These are phyloP conservation scores for Lasiodiplodia sp. DNA, from an alignment of 2,329 filamentous ascomycete species.

Conservation along the genomic window DNA sequence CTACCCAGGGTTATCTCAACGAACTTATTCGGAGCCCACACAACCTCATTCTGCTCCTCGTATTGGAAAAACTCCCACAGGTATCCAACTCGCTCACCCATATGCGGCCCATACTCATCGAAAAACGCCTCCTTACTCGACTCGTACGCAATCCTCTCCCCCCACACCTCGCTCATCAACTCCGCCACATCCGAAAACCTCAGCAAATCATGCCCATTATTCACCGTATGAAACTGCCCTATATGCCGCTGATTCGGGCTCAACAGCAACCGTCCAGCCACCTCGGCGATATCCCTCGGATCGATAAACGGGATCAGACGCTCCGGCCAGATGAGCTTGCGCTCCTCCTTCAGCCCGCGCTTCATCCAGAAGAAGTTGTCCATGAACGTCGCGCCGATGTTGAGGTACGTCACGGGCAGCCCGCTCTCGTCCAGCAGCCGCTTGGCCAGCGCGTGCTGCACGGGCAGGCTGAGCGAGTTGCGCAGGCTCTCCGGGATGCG, in stretches of 20 bases:
- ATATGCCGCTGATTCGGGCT: not conserved
- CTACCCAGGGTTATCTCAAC: not conserved
- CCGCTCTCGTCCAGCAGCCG: not conserved
- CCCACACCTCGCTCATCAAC: not conserved
- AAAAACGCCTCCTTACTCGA: not conserved
- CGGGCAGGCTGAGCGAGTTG: not conserved
- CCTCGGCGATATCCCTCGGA: not conserved
- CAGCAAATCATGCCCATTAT: constrained; percentile 1
- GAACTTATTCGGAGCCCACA: constrained; percentile 14
- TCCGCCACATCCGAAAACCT: not conserved
- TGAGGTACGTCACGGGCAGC: constrained; percentile 1
- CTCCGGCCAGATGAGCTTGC: not conserved
- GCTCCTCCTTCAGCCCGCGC: not conserved
- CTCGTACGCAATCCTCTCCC: not conserved
- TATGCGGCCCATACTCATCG: not conserved
- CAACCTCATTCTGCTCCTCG: not conserved
- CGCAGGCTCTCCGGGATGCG: not conserved
- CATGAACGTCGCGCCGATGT: constrained; percentile 10
- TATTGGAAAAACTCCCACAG: not conserved
- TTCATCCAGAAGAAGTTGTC: constrained; percentile 7
- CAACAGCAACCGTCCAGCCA: not conserved
- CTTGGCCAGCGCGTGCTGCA: constrained; percentile 4
- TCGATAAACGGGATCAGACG: not conserved
- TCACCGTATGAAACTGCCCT: not conserved
- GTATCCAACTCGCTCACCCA: not conserved